Conservation (phyloP, 2,329 filamentous ascomycete species). For the Orbilia quercus region DNA sequence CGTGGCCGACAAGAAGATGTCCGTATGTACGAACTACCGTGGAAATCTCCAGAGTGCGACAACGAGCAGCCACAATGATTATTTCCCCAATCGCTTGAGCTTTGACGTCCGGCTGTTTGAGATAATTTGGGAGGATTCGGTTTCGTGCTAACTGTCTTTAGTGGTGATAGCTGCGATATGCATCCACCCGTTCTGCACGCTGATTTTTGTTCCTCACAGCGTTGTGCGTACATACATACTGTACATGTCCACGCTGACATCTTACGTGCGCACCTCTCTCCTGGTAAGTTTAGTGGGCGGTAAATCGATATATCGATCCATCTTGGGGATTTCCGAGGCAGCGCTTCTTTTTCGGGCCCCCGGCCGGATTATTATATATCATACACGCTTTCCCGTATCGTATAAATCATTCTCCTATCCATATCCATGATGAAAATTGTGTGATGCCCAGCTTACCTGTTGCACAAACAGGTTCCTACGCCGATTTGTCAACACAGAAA, state of each 20-base stretch:
- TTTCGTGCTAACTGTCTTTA: background rate
- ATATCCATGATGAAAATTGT: background rate
- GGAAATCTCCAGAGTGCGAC: background rate
- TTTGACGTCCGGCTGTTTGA: constrained; percentile 11
- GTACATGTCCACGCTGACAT: constrained; percentile 6
- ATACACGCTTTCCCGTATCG: background rate
- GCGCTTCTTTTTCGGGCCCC: background rate
- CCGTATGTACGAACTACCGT: constrained; percentile 17
- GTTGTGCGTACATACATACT: background rate
- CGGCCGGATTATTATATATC: constrained; percentile 11
- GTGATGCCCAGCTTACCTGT: constrained; percentile 13
- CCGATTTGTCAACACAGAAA: constrained; percentile 19
- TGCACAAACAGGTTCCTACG: background rate
- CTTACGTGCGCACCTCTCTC: constrained; percentile 1
- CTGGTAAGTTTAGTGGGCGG: background rate
- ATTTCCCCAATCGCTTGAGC: constrained; percentile 40
- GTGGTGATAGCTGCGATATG: background rate
- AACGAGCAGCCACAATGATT: constrained; percentile 12
- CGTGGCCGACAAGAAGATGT: constrained; percentile 8
- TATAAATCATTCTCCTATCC: background rate
- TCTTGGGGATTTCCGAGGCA: background rate
- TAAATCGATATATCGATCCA: background rate
- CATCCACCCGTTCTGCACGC: background rate
- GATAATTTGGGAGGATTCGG: background rate
- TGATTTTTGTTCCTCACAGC: background rate